phyloP scores from a whole-genome alignment of 2,329 filamentous ascomycete genomes.

The Tolypocladium paradoxum region DNA sequence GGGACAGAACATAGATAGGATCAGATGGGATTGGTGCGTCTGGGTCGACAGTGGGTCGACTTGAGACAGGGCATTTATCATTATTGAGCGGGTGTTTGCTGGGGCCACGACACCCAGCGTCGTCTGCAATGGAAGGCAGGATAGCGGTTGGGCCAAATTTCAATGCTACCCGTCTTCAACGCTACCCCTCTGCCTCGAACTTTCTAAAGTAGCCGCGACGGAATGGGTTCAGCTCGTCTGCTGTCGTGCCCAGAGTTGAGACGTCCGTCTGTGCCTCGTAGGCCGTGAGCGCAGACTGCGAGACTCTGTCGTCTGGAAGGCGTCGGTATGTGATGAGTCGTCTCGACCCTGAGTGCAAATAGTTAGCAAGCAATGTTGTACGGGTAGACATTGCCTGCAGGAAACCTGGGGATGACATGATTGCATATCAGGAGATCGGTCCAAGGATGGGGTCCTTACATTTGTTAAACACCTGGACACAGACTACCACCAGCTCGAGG shows the following conservation, averaged over 20 bases:
- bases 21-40: neutral
- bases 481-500: constrained; percentile 63
- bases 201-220: constrained; percentile 47
- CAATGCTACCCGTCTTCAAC: neutral
- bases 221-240: constrained; percentile 51
- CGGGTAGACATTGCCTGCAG: neutral
- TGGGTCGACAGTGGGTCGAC: neutral
- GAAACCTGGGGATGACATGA: neutral
- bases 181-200: constrained; percentile 27
- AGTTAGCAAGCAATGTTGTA: constrained; percentile 5
- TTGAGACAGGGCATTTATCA: neutral
- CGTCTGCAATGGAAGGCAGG: neutral
- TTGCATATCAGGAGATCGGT: neutral
- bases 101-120: neutral
- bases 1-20: neutral
- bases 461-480: constrained; percentile 80
- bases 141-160: neutral
- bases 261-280: constrained; percentile 19
- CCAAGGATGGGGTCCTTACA: constrained; percentile 39
- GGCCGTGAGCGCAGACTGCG: constrained; percentile 27
- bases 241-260: constrained; percentile 33
- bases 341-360: constrained; percentile 60
- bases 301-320: constrained; percentile 48
- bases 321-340: constrained; percentile 79
- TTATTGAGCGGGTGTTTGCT: neutral